Conservation (phyloP, 129 eudicot species). For the Helianthus annuus region HanXRQr2.0-SUNRISE NC_035442.2:8185425-8185924, state of each 20-base stretch:
- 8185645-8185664: background rate
- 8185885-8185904: too few relatives aligned
- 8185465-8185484: background rate
- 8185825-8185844: too few relatives aligned
- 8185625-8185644: background rate
- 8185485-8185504: background rate
- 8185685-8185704: slow-evolving; percentile 1
- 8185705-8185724: slow-evolving; percentile 6
- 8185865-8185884: too few relatives aligned
- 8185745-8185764: background rate
- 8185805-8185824: too few relatives aligned
- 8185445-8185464: slow-evolving; percentile 15
- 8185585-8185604: slow-evolving; percentile 5
- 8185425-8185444: slow-evolving; percentile 3
- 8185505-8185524: slow-evolving; percentile 3
- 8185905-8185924: too few relatives aligned
- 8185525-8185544: slow-evolving; percentile 8
- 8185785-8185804: too few relatives aligned
- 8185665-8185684: background rate
- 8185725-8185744: background rate
- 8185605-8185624: background rate
- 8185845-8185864: too few relatives aligned
- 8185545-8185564: slow-evolving; percentile 16
- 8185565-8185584: slow-evolving; percentile 10
- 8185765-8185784: too few relatives aligned